Conservation (phyloP, 2,329 filamentous ascomycete species). For the Paecilomyces niveus region DNA sequence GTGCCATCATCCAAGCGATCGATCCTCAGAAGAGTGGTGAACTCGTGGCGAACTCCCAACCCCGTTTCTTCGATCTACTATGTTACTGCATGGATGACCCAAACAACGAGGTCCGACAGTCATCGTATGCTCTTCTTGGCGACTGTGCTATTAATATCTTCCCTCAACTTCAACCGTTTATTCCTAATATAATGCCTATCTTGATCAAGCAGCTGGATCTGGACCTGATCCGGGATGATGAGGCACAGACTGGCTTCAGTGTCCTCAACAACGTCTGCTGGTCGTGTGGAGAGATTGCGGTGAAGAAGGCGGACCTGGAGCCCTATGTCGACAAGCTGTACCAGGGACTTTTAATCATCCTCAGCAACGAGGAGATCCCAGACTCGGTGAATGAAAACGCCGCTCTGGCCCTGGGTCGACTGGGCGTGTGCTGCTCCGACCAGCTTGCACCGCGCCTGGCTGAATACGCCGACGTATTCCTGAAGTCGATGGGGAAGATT, state of each 20-base stretch:
- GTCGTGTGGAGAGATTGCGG: conserved; percentile 87
- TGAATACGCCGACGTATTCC: conserved; percentile 74
- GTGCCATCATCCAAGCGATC: conserved; percentile 86
- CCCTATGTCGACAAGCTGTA: conserved; percentile 73
- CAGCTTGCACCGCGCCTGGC: conserved; percentile 70
- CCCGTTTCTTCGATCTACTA: conserved; percentile 83
- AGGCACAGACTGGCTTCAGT: conserved; percentile 77
- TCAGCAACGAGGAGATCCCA: conserved; percentile 78
- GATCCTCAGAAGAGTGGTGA: conserved; percentile 65
- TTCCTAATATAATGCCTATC: conserved; percentile 66
- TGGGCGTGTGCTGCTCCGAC: conserved; percentile 73
- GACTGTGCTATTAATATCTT: conserved; percentile 94
- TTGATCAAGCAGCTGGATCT: conserved; percentile 84
- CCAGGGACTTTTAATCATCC: conserved; percentile 69
- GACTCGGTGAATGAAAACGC: conserved; percentile 88
- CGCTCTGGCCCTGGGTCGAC: conserved; percentile 80
- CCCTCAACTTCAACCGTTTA: conserved; percentile 65
- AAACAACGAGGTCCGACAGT: conserved; percentile 89
- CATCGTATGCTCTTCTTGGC: conserved; percentile 86
- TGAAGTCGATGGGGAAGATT: conserved; percentile 74
- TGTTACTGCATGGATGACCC: conserved; percentile 87
- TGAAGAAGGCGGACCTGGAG: conserved; percentile 65
- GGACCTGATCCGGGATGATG: conserved; percentile 67
- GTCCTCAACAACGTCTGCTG: conserved; percentile 98
- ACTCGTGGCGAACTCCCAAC: conserved; percentile 67